A percentile compares a stretch with the other conserved stretches of the same genome.
Evolutionary conservation across 2,329 filamentous ascomycete species (phyloP).

Genomic region (Eurotiales sp.): DNA sequence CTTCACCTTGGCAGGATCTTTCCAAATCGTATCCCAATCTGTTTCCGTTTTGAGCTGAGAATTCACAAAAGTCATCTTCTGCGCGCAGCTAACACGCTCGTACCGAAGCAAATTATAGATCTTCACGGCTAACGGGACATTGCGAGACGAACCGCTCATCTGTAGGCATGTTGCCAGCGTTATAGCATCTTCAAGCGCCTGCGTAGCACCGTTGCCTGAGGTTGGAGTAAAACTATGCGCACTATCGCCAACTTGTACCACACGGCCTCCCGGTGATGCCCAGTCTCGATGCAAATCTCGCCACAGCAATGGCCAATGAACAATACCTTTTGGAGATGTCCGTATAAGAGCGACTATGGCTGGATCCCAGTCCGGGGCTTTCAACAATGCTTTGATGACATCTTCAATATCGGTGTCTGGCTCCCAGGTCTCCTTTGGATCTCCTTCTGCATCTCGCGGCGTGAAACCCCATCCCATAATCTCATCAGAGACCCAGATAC

Average conservation of each 20-base stretch:
- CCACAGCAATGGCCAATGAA: too few species aligned
- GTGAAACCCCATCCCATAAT: too few species aligned
- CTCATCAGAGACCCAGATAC: too few species aligned
- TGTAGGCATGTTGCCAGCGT: slow-evolving; percentile 46
- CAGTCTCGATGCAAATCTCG: slow-evolving; percentile 12
- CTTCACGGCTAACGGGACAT: slow-evolving; percentile 23
- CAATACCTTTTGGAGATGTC: too few species aligned
- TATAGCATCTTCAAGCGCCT: slow-evolving; percentile 36
- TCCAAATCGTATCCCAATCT: slow-evolving; percentile 30
- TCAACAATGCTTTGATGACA: too few species aligned
- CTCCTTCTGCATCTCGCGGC: too few species aligned
- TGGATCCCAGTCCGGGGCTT: too few species aligned
- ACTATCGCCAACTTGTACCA: slow-evolving; percentile 21
- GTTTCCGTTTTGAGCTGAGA: too few species aligned
- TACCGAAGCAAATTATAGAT: slow-evolving; percentile 30
- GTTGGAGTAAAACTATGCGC: slow-evolving; percentile 44
- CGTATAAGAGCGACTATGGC: too few species aligned
- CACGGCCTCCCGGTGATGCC: slow-evolving; percentile 11
- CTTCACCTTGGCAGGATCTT: background rate
- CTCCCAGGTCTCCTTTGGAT: too few species aligned
- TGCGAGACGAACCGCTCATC: slow-evolving; percentile 39
- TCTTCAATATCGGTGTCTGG: too few species aligned
- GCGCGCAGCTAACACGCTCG: slow-evolving; percentile 46
- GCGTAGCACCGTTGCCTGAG: slow-evolving; percentile 42
- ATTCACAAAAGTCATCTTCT: background rate